Evolutionary conservation across 805 yeast species (phyloP), one percentile per base, ranked within the genome.

Genomic region (Ogataea polymorpha): DNA sequence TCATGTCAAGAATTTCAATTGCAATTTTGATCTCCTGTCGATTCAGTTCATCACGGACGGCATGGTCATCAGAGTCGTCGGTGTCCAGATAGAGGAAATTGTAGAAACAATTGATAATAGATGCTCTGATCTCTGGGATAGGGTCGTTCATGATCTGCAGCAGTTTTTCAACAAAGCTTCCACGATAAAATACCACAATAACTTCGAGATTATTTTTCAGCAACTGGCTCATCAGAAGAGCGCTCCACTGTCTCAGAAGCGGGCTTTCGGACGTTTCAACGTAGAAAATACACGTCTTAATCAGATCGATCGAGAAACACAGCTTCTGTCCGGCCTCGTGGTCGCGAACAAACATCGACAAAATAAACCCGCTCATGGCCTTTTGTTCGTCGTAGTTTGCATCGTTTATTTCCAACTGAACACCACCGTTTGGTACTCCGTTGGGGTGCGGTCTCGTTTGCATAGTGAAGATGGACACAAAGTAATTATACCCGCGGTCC

Each of bases 291-390:
- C 95, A 73, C 28, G 85, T 85, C 28, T 72, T 72, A 12, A 86
- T 71, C 13, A 93, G 70, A 38, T 86, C 95, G 5, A 82, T 70
- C 4, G 85, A 82, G 49, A 86, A 80, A 48, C 96, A 82, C 23
- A 85, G 70, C 42, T 85, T 74, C 57, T 89, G 96, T 0, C 96
- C 97, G 42, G 77, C 74, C 34, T 76, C 75, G 62, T 79, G 86
- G 35, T 86, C 95, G 46, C 86, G 76, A 30, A 89, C 84, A 64
- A 93, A 91, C 46, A 90, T 72, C 0, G 96, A 76, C 20, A 91
- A 66, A 13, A 93, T 88, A 56, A 93, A 87, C 0, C 96, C 95
- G 64, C 97, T 85, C 87, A 91, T 86, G 0, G 98, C 97, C 58
- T 88, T 82, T 57, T 91, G 96, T 53, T 88, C 95, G 52, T 83